Percentiles rank a stretch among this genome's conserved stretches.
Conservation (phyloP, 805 yeast species). For the Wickerhamomyces bovis region DNA sequence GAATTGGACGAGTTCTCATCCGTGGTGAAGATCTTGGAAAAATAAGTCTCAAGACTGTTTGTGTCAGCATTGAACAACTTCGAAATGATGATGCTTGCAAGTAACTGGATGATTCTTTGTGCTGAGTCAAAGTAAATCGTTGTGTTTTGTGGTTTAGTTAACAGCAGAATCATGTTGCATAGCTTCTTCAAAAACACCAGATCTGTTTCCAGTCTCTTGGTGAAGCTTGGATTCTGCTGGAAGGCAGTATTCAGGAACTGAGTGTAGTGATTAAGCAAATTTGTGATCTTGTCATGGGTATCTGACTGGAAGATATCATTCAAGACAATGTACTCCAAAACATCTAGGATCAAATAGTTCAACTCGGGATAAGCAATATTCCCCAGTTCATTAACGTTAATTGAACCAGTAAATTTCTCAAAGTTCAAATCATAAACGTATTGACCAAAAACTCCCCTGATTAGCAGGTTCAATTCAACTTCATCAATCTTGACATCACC, state of each 20-base stretch:
- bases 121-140: slow-evolving; percentile 25
- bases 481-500: slow-evolving; percentile 37
- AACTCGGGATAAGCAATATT: slow-evolving; percentile 40
- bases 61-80: slow-evolving; percentile 22
- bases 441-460: slow-evolving; percentile 43
- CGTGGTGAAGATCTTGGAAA: slow-evolving; percentile 9
- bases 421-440: slow-evolving; percentile 25
- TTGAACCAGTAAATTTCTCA: slow-evolving; percentile 8
- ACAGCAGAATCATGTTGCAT: slow-evolving; percentile 25
- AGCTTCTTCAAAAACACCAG: slow-evolving; percentile 17
- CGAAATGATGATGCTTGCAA: slow-evolving; percentile 33
- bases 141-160: slow-evolving; percentile 28
- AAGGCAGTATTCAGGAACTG: slow-evolving; percentile 18
- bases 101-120: slow-evolving; percentile 27
- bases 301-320: slow-evolving; percentile 31
- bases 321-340: slow-evolving; percentile 31
- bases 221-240: slow-evolving; percentile 24
- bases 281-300: slow-evolving; percentile 28
- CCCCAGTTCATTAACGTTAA: slow-evolving; percentile 5
- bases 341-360: slow-evolving; percentile 27
- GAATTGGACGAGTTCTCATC: slow-evolving; percentile 12
- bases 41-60: slow-evolving; percentile 15
- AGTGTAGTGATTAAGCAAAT: slow-evolving; percentile 22
- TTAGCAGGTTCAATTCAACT: slow-evolving; percentile 28
- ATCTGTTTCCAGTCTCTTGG: slow-evolving; percentile 28